Conservation (phyloP, 768 basidiomycete genomes). For the Trametes maxima region DNA sequence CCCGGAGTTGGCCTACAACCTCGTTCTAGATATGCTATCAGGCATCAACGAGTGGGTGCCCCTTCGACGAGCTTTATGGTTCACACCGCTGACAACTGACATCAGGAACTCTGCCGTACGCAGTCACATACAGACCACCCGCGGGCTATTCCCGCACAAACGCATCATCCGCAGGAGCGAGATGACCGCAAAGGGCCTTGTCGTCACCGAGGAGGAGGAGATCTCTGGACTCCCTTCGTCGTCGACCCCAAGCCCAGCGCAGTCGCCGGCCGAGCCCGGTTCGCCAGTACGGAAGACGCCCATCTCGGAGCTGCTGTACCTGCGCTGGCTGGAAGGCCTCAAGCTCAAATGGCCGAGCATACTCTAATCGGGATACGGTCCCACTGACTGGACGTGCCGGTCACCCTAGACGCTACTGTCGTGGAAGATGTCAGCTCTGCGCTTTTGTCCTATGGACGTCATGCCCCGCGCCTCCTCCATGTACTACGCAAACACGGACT, state of each 20-base stretch:
- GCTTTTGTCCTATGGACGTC: background rate
- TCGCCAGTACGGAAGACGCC: constrained; percentile 70
- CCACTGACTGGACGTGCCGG: background rate
- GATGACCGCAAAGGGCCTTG: constrained; percentile 81
- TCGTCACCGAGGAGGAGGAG: constrained; percentile 84
- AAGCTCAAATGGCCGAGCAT: constrained; percentile 89
- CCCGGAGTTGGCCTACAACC: constrained; percentile 81
- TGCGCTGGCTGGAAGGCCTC: constrained; percentile 94
- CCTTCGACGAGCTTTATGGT: background rate
- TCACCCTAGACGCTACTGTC: background rate
- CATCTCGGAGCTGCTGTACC: constrained; percentile 94
- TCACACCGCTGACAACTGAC: background rate
- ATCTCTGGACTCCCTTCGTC: constrained; percentile 51
- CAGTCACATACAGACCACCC: constrained; percentile 81
- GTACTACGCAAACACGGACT: background rate
- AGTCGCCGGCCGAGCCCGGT: constrained; percentile 39
- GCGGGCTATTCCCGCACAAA: constrained; percentile 78
- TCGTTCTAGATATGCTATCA: constrained; percentile 86
- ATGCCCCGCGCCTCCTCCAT: background rate
- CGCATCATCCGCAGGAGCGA: constrained; percentile 79
- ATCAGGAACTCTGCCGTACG: constrained; percentile 75
- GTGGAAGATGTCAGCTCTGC: background rate
- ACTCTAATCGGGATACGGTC: constrained; percentile 31
- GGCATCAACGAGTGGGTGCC: constrained; percentile 86
- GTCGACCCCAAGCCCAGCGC: constrained; percentile 32